Evolutionary conservation across 306 rosid species (phyloP).

Genomic region (Cicer pinnatifidum): DNA sequence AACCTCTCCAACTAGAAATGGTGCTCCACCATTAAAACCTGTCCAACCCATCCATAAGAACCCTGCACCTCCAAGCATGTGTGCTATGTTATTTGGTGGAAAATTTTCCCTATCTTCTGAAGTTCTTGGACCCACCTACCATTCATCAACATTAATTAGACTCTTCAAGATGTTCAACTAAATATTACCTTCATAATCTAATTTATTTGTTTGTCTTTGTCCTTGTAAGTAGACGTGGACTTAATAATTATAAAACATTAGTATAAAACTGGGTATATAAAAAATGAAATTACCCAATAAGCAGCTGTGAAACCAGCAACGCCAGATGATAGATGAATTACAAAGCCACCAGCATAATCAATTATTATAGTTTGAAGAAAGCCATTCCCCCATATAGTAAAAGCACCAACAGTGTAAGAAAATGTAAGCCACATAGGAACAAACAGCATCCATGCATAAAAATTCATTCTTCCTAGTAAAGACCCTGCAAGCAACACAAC

Average conservation of each 20-base stretch:
- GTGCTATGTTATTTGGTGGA: slow-evolving; percentile 79
- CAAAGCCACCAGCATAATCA: slow-evolving; percentile 78
- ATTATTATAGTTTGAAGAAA: slow-evolving; percentile 50
- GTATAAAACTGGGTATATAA: too few species aligned
- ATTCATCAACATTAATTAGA: background rate
- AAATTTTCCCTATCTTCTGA: slow-evolving; percentile 66
- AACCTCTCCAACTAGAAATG: slow-evolving; percentile 54
- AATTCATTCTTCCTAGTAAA: slow-evolving; percentile 77
- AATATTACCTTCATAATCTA: too few species aligned
- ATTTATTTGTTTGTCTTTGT: too few species aligned
- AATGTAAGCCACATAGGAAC: slow-evolving; percentile 78
- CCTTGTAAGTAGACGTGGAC: too few species aligned
- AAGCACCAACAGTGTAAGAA: slow-evolving; percentile 70
- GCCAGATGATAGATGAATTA: slow-evolving; percentile 81
- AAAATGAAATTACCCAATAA: slow-evolving; percentile 58
- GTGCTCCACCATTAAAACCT: slow-evolving; percentile 84
- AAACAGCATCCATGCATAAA: slow-evolving; percentile 76
- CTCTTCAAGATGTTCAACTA: background rate
- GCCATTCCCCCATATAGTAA: slow-evolving; percentile 66
- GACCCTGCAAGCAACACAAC: slow-evolving; percentile 77
- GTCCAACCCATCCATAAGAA: slow-evolving; percentile 85
- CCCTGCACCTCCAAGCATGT: slow-evolving; percentile 79
- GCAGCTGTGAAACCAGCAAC: slow-evolving; percentile 81
- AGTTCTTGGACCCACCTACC: slow-evolving; percentile 77
- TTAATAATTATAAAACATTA: too few species aligned